Base-by-base conservation (phyloP, 2,329 filamentous ascomycete genomes). In the Colletotrichum scovillei region DNA sequence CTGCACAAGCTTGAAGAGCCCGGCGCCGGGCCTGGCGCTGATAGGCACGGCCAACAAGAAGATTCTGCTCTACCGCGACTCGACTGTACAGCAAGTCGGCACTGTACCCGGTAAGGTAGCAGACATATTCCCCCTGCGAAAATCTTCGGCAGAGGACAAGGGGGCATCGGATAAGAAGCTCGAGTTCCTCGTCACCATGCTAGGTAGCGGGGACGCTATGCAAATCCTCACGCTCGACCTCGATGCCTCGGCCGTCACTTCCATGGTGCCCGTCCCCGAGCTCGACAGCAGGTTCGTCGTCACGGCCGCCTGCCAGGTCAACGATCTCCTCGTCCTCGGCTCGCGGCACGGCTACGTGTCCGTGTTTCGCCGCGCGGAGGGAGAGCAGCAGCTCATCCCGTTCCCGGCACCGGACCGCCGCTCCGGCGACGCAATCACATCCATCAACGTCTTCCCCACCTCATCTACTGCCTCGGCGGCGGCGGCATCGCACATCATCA, bases 351-450 rank as follows among this genome's bases (percentile, higher is more conserved):
- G 90, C 2, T 85, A 81, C 42, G 76, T 91, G 5, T 81, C 85
- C 3, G 70, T 86, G 14, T 83, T 85, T 58, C 78, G 75, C 38
- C 77, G 74, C 12, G 66, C 68, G 1, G 76, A 79, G 5, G 76
- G 75, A 1, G 38, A 42, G 38, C 38, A 42, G 38, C 77, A 76
- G 8, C 81, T 82, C 57, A 78, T 78, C 1, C 76, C 78, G 1
- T 69, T 81, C 5, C 75, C 81, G 16, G 81, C 81, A 14, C 76
- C 84, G 3, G 82, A 86, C 46, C 82, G 84, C 24, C 84, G 81
- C n/a, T 83, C 81, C 56, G 82, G 83, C 42, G 88, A 97, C 78
- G 89, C 93, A 8, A 90, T 98, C 56, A 96, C 93, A 3, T 87
- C 88, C 49, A 89, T 98, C 38, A 77, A 87, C 0, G 82, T 86